Conservation (phyloP, 2,329 filamentous ascomycete genomes). For the Neoscytalidium dimidiatum region DNA sequence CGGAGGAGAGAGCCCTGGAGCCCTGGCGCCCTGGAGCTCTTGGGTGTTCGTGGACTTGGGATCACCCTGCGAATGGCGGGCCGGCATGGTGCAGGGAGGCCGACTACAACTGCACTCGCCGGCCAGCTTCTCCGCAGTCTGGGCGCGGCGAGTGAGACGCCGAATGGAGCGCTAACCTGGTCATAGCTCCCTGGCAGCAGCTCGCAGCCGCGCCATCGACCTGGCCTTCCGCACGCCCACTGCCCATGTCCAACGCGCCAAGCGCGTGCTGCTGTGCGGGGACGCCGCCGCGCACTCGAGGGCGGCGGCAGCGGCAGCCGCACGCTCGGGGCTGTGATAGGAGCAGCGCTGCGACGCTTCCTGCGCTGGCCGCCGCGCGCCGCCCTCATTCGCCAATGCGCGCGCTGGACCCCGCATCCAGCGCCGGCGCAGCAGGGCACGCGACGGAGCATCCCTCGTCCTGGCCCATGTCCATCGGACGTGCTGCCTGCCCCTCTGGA, state of each 20-base stretch:
- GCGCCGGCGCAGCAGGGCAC: background rate
- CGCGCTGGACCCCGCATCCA: constrained; percentile 12
- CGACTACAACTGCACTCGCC: too few relatives aligned
- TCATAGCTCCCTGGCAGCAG: background rate
- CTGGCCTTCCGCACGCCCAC: background rate
- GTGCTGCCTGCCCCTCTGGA: background rate
- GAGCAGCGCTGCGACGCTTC: background rate
- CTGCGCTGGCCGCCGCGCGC: background rate
- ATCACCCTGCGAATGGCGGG: background rate
- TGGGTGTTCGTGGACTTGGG: too few relatives aligned
- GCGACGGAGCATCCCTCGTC: background rate
- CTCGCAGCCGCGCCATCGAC: background rate
- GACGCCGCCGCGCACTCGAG: background rate
- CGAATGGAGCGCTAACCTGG: too few relatives aligned
- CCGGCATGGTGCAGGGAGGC: background rate
- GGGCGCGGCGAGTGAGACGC: background rate
- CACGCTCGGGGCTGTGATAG: background rate
- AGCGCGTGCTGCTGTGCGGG: constrained; percentile 5
- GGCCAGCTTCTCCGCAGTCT: background rate
- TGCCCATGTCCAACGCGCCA: background rate
- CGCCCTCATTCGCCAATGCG: constrained; percentile 10
- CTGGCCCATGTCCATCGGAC: background rate
- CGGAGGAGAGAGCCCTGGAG: too few relatives aligned
- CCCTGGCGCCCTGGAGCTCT: too few relatives aligned
- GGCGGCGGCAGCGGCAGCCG: background rate